Base-by-base conservation (phyloP, 345 rosid species). In the Cochlearia excelsa region DNA sequence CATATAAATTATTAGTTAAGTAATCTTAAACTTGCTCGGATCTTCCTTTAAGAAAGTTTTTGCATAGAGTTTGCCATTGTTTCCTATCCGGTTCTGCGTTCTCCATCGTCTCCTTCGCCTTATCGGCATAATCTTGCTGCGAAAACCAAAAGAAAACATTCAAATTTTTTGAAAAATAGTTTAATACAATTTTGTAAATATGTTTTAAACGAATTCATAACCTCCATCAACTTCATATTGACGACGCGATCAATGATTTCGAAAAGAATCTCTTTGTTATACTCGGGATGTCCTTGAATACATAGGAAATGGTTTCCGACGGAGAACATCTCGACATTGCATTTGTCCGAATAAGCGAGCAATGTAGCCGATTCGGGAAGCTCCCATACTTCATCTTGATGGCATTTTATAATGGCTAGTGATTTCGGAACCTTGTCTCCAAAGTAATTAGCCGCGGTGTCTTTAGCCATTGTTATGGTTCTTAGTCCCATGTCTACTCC, bases 281-380 rank as follows among this genome's bases (percentile, higher is more conserved):
- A 86, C 75, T 92, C 98, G 10, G 94, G 97, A 63, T 92, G 95
- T 3, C 98, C 97, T 76, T 92, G 98, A 57, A 92, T 92, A 27
- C 85, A 81, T 6, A 86, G 70, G 49, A 92, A 78, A 56, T 75
- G 89, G 7, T 73, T 62, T 3, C 82, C 89, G 7, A 77, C 37
- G 0, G 59, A 30, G 26, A 71, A 82, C 86, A 88, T 84, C 53
- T 92, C 98, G 0, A 92, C 82, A 1, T 81, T 78, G 28, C 85
- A 88, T 55, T 82, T 77, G 35, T 88, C 94, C 0, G 98, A 92
- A 59, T 74, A 86, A 7, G 86, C 97, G 46, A 92, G 79, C 43
- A 92, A 85, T 64, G 80, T 69, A 3, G 94, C 96, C 27, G 81
- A 85, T 30, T 62, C 44, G 1, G 96, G 97, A 11, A 88, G 84